These are phyloP conservation scores for Neofusicoccum kwambonambiense DNA, from an alignment of 2,329 filamentous ascomycete species.

Conservation along the genomic window DNA sequence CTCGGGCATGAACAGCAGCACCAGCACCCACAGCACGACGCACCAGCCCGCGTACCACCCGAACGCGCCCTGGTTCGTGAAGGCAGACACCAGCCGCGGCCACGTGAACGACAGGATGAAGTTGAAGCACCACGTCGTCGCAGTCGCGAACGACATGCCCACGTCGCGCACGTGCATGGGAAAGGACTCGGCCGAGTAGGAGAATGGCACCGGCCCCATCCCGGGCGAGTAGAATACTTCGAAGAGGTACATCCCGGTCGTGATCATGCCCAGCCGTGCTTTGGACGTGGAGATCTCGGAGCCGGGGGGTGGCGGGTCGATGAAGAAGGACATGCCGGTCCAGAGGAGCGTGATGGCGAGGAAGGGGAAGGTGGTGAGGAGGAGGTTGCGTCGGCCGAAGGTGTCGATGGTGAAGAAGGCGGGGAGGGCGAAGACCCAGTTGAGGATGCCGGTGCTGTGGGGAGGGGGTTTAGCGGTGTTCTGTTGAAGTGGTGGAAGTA, in stretches of 20 bases:
- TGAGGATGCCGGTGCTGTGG: conserved; percentile 39
- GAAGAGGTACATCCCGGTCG: conserved; percentile 50
- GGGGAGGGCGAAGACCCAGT: conserved; percentile 47
- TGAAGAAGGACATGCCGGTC: conserved; percentile 42
- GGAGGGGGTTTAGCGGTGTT: too few species aligned
- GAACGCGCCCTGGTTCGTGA: conserved; percentile 53
- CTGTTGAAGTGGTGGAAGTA: too few species aligned
- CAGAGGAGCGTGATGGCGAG: conserved; percentile 53
- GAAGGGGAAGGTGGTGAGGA: conserved; percentile 46
- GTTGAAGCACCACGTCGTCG: conserved; percentile 59
- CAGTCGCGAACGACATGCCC: conserved; percentile 47
- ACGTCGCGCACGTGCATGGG: conserved; percentile 45
- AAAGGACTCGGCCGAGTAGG: conserved; percentile 44
- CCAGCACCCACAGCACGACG: conserved; percentile 51
- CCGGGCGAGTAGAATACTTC: conserved; percentile 51
- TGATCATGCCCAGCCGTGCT: conserved; percentile 31
- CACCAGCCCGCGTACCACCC: conserved; percentile 58
- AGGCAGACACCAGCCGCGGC: conserved; percentile 49
- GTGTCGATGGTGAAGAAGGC: conserved; percentile 46
- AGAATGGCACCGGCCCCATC: conserved; percentile 43
- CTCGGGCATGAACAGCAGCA: conserved; percentile 52
- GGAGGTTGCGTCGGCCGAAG: conserved; percentile 40
- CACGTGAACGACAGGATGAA: conserved; percentile 53
- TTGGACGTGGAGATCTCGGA: conserved; percentile 24
- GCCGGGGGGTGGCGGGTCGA: conserved; percentile 25